phyloP scores from a whole-genome alignment of 2,329 filamentous ascomycete genomes.

The Triangularia verruculosa region DNA sequence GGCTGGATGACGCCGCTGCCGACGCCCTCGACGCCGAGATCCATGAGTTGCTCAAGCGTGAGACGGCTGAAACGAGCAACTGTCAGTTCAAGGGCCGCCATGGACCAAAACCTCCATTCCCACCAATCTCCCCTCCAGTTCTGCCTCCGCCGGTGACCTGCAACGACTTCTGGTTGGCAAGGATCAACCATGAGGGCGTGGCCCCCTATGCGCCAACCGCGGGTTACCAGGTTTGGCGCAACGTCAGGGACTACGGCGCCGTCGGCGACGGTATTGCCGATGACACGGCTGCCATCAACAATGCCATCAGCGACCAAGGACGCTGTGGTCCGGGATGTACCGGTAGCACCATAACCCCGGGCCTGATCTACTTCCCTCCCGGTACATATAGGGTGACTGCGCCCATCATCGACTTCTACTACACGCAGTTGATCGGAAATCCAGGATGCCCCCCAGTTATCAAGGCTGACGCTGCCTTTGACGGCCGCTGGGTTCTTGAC shows the following conservation, averaged over 20 bases:
- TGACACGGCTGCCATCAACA: conserved; percentile 30
- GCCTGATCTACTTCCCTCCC: conserved; percentile 36
- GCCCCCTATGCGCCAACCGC: conserved; percentile 25
- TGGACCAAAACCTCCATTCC: conserved; percentile 11
- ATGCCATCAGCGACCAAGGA: conserved; percentile 26
- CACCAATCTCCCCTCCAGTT: background rate
- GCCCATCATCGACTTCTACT: conserved; percentile 72
- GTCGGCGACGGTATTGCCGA: conserved; percentile 28
- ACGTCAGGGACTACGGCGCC: conserved; percentile 30
- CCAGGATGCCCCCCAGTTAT: conserved; percentile 55
- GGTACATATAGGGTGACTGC: conserved; percentile 66
- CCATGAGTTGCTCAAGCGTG: background rate
- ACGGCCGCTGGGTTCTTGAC: conserved; percentile 44
- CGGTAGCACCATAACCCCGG: conserved; percentile 28
- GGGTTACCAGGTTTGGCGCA: conserved; percentile 30
- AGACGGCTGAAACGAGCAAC: background rate
- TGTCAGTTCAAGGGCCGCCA: background rate
- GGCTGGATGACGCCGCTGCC: background rate
- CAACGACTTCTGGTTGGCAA: conserved; percentile 29
- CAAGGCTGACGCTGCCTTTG: conserved; percentile 49
- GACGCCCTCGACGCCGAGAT: conserved; percentile 1
- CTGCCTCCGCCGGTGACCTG: conserved; percentile 19
- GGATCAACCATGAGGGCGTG: conserved; percentile 28
- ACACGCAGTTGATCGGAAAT: conserved; percentile 73
- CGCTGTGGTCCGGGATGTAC: conserved; percentile 29